Conservation (phyloP, 202 grass and related monocot genomes). For the Zizania palustris region DNA sequence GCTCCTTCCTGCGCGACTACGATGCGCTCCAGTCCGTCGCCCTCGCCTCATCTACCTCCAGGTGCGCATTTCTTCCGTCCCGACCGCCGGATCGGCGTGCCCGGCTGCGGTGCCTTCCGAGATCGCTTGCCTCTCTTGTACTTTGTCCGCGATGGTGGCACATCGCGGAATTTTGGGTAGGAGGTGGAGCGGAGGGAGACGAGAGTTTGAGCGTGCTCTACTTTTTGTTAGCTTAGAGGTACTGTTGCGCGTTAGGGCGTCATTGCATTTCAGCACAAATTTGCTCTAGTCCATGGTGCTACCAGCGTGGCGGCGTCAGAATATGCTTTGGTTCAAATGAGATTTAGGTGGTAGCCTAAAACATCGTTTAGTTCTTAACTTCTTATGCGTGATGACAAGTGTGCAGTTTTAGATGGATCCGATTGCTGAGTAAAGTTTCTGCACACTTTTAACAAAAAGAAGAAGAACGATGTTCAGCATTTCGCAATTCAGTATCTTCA, state of each 20-base stretch:
- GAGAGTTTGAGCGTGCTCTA: neutral
- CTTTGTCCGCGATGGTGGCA: neutral
- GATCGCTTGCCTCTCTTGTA: slow-evolving; percentile 11
- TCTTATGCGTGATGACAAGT: too few relatives aligned
- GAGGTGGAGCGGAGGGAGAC: neutral
- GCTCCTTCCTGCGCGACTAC: slow-evolving; percentile 90
- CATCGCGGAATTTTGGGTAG: neutral
- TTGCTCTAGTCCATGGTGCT: too few relatives aligned
- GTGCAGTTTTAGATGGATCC: neutral
- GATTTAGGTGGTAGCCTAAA: neutral
- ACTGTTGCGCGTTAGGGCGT: neutral
- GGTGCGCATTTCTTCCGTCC: slow-evolving; percentile 41
- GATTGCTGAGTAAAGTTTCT: neutral
- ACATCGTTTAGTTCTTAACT: too few relatives aligned
- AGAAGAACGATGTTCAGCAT: neutral
- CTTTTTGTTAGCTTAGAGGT: neutral
- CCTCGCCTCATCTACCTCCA: slow-evolving; percentile 91
- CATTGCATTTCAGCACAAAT: neutral
- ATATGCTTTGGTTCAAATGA: slow-evolving; percentile 15
- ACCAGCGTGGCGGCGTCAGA: neutral
- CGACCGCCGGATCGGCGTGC: slow-evolving; percentile 28
- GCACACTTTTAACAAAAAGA: too few relatives aligned
- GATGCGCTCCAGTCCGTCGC: slow-evolving; percentile 87
- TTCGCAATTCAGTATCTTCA: neutral
- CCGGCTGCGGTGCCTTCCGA: neutral